Conservation (phyloP, 768 basidiomycete genomes). For the Pilatotrama ljubarskyi region DNA sequence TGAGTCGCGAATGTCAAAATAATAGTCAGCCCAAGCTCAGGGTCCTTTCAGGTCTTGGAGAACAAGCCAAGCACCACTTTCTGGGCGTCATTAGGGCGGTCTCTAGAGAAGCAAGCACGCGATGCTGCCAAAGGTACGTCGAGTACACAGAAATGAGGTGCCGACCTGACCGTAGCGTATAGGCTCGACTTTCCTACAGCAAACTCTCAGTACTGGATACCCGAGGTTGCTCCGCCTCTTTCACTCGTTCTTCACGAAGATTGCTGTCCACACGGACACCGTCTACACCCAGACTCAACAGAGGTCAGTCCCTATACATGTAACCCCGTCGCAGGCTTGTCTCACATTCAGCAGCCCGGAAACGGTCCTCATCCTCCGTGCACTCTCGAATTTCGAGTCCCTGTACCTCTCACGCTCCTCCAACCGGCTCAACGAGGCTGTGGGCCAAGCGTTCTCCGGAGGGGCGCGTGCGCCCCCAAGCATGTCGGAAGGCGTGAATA, state of each 20-base stretch:
- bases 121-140: constrained; percentile 78
- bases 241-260: constrained; percentile 96
- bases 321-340: background rate
- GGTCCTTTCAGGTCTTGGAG: constrained; percentile 63
- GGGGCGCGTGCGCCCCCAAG: constrained; percentile 72
- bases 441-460: constrained; percentile 74
- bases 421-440: constrained; percentile 79
- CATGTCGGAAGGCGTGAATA: constrained; percentile 69
- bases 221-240: constrained; percentile 86
- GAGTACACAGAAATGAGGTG: too few relatives aligned
- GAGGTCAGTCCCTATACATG: constrained; percentile 50
- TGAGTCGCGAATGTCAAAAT: background rate
- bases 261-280: constrained; percentile 94
- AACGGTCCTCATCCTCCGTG: constrained; percentile 83
- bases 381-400: constrained; percentile 80
- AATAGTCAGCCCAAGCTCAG: too few relatives aligned
- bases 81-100: constrained; percentile 80
- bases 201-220: constrained; percentile 84
- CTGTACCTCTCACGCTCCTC: constrained; percentile 87
- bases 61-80: constrained; percentile 90
- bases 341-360: constrained; percentile 65
- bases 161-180: too few relatives aligned
- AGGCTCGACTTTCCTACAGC: constrained; percentile 90
- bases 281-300: constrained; percentile 82
- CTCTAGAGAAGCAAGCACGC: constrained; percentile 79